Evolutionary conservation across 2,329 filamentous ascomycete genomes (phyloP), one percentile per base, ranked within the genome.

Genomic region (Trichoderma atrobrunneum): DNA sequence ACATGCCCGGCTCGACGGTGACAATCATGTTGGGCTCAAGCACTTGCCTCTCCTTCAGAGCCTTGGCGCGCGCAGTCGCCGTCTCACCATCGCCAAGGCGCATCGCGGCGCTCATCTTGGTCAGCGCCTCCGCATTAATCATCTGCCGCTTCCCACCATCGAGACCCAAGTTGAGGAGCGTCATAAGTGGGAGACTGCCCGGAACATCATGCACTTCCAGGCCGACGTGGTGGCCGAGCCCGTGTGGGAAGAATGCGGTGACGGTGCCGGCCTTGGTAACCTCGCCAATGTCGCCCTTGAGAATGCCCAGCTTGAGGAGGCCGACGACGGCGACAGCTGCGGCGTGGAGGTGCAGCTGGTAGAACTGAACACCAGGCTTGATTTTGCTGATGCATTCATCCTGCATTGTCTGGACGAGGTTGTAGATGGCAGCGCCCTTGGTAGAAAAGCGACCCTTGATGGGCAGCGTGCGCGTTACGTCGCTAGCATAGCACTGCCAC

Each of bases 381-480:
- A 97, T 85, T 76, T 88, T 85, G 7, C 84, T 83, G 77, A 97
- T 92, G 76, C 92, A 94, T 70, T 89, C 87, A 8, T 87, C 84
- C 81, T 97, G 95, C 94, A 98, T 97, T 72, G 87, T 84, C 75
- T 92, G 85, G 4, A 97, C 95, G 30, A 96, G 85, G 60, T 88
- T 86, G 79, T 98, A 95, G 67, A 98, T 91, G 11, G 89, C 87
- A 62, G 87, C 87, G 1, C 91, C 91, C 79, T 95, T 92, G 16
- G 85, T 80, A 0, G 89, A 88, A 76, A 94, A 97, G 0, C 74
- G 72, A 7, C 93, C 92, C 16, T 87, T 88, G 26, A 98, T 83
- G 5, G 95, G 95, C 75, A 98, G 90, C 0, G 95, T 96, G 48
- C 95, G 89, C 0, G 96, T 98, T 32, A 98, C 90, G 80, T 98